Percentiles rank a stretch among this genome's conserved stretches.
phyloP scores from a whole-genome alignment of 257 asterid genomes.

The Petrea volubilis region DNA sequence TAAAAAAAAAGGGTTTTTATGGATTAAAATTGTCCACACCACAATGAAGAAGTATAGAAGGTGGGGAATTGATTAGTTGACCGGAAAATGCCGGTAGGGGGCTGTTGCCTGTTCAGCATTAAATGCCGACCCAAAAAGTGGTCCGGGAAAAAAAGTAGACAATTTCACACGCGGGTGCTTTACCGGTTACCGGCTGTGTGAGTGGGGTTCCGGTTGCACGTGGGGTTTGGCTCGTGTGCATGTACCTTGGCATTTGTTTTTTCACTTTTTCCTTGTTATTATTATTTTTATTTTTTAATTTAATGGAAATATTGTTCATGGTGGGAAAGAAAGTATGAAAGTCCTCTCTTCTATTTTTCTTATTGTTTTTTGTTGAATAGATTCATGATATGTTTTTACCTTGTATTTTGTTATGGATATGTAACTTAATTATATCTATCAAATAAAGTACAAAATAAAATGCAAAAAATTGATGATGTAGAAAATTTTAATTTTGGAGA shows the following conservation, averaged over 20 bases:
- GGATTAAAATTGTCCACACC: neutral
- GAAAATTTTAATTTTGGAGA: too few relatives aligned
- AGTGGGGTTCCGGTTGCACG: slow-evolving; percentile 37
- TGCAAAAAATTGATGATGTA: too few relatives aligned
- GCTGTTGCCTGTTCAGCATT: slow-evolving; percentile 32
- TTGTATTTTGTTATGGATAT: too few relatives aligned
- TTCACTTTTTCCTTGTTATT: neutral
- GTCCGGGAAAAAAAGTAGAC: slow-evolving; percentile 24
- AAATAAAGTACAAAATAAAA: too few relatives aligned
- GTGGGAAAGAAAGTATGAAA: neutral
- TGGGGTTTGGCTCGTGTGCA: slow-evolving; percentile 28
- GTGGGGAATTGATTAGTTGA: slow-evolving; percentile 27
- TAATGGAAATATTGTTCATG: neutral
- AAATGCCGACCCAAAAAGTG: slow-evolving; percentile 41
- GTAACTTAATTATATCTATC: too few relatives aligned
- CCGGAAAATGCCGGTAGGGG: slow-evolving; percentile 66
- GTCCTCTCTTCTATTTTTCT: too few relatives aligned
- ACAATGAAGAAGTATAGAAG: too few relatives aligned
- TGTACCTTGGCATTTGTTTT: slow-evolving; percentile 25
- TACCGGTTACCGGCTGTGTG: slow-evolving; percentile 60
- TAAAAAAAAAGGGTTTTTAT: too few relatives aligned
- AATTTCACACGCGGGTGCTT: slow-evolving; percentile 35
- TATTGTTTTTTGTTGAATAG: too few relatives aligned
- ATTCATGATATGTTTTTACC: too few relatives aligned
- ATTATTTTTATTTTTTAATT: neutral